Conservation (phyloP, 257 asterid genomes). For the Solanum paucissectum region DNA sequence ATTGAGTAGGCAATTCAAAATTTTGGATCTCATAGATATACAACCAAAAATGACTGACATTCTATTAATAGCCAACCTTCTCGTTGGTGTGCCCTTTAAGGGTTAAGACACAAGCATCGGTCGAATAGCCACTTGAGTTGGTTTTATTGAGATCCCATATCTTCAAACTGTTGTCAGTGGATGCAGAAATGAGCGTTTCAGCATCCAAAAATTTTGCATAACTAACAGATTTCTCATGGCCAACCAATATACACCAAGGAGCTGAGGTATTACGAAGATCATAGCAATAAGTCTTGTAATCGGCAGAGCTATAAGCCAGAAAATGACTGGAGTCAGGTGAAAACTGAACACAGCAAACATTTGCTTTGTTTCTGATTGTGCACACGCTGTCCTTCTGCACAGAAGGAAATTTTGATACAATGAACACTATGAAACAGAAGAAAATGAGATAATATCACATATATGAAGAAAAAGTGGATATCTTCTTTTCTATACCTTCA, state of each 20-base stretch:
- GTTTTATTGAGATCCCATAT: conserved; percentile 90
- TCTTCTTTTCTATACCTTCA: not conserved
- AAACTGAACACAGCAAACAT: conserved; percentile 88
- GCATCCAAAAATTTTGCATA: conserved; percentile 74
- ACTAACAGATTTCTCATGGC: conserved; percentile 88
- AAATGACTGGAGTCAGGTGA: conserved; percentile 60
- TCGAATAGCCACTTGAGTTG: conserved; percentile 44
- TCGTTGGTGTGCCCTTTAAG: conserved; percentile 89
- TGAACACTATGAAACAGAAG: not conserved
- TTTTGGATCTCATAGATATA: not conserved
- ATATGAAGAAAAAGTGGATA: not conserved
- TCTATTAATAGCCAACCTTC: conserved; percentile 44
- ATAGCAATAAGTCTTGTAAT: conserved; percentile 79
- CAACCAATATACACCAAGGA: conserved; percentile 87
- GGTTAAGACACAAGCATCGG: conserved; percentile 67
- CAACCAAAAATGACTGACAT: not conserved
- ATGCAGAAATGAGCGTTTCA: conserved; percentile 72
- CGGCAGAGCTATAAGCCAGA: conserved; percentile 80
- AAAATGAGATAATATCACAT: not conserved
- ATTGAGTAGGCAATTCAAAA: not conserved
- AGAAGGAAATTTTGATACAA: conserved; percentile 5
- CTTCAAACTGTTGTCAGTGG: conserved; percentile 89
- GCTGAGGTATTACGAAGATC: conserved; percentile 70
- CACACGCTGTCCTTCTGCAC: conserved; percentile 80
- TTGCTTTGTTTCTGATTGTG: conserved; percentile 81